Conservation (phyloP, 2,329 filamentous ascomycete species). For the Pseudogymnoascus sp. region DNA sequence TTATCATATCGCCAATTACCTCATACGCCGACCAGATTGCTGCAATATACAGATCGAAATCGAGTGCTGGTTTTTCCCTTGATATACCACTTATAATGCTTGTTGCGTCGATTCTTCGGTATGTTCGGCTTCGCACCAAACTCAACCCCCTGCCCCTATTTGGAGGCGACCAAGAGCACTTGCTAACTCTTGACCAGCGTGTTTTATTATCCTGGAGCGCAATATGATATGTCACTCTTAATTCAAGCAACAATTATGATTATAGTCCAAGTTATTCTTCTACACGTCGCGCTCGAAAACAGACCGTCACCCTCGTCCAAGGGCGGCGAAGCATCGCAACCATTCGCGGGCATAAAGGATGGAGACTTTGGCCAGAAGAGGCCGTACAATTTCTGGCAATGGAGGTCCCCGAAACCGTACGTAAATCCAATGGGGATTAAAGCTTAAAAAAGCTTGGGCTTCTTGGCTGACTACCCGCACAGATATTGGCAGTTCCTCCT, state of each 20-base stretch:
- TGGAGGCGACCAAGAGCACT: not conserved
- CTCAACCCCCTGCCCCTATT: not conserved
- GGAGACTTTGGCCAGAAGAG: constrained; percentile 36
- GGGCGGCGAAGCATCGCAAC: constrained; percentile 50
- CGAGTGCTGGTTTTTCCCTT: constrained; percentile 60
- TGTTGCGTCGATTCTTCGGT: constrained; percentile 58
- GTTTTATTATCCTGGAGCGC: constrained; percentile 61
- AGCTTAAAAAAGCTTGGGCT: constrained; percentile 9
- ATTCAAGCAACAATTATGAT: constrained; percentile 60
- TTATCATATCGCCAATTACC: constrained; percentile 54
- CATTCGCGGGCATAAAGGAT: constrained; percentile 45
- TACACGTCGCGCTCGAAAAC: constrained; percentile 62
- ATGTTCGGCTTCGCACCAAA: constrained; percentile 16
- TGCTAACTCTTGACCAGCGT: constrained; percentile 37
- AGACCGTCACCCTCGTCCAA: constrained; percentile 52
- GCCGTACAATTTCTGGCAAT: constrained; percentile 77
- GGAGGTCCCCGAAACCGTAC: constrained; percentile 61
- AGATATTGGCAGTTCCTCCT: constrained; percentile 73
- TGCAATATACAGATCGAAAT: constrained; percentile 55
- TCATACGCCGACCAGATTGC: constrained; percentile 59
- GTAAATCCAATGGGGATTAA: constrained; percentile 12
- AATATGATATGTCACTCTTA: constrained; percentile 55
- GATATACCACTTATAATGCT: constrained; percentile 68
- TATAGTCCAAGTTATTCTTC: constrained; percentile 50
- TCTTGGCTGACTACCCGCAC: constrained; percentile 1